phyloP scores from a whole-genome alignment of 2,329 filamentous ascomycete genomes.

The Alternaria ethzedia region DNA sequence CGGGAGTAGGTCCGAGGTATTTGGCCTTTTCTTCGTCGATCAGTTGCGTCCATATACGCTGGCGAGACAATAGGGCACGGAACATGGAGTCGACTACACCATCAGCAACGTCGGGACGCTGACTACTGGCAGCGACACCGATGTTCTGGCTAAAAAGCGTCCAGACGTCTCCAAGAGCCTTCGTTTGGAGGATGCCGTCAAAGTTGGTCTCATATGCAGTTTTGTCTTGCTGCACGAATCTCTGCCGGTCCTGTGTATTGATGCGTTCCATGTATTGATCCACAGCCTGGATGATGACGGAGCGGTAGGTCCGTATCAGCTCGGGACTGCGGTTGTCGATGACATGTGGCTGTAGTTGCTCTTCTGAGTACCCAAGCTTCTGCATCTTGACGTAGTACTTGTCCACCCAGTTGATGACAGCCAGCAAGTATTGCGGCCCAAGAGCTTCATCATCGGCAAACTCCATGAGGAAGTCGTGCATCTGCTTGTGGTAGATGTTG shows the following conservation, averaged over 20 bases:
- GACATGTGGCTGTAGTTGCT: slow-evolving; percentile 82
- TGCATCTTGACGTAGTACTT: slow-evolving; percentile 97
- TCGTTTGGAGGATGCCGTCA: slow-evolving; percentile 89
- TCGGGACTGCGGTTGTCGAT: slow-evolving; percentile 90
- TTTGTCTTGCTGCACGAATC: slow-evolving; percentile 78
- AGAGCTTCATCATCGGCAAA: slow-evolving; percentile 84
- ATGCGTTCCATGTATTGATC: slow-evolving; percentile 99
- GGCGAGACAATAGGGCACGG: slow-evolving; percentile 78
- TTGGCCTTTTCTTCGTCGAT: slow-evolving; percentile 83
- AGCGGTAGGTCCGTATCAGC: slow-evolving; percentile 89
- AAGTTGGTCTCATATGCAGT: slow-evolving; percentile 78
- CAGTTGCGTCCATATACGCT: slow-evolving; percentile 85
- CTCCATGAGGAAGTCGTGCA: slow-evolving; percentile 90
- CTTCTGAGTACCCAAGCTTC: slow-evolving; percentile 79
- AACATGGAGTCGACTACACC: slow-evolving; percentile 98
- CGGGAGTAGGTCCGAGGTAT: slow-evolving; percentile 61
- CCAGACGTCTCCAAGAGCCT: slow-evolving; percentile 93
- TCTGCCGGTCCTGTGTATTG: slow-evolving; percentile 78
- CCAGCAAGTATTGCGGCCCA: slow-evolving; percentile 85
- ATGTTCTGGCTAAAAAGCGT: slow-evolving; percentile 96
- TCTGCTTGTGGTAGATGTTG: slow-evolving; percentile 87
- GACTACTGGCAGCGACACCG: slow-evolving; percentile 80
- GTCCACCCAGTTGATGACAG: slow-evolving; percentile 92
- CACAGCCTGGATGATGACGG: slow-evolving; percentile 92
- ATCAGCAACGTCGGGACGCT: slow-evolving; percentile 88